phyloP scores from a whole-genome alignment of 2,329 filamentous ascomycete genomes.

The Cladorrhinum sp. region DNA sequence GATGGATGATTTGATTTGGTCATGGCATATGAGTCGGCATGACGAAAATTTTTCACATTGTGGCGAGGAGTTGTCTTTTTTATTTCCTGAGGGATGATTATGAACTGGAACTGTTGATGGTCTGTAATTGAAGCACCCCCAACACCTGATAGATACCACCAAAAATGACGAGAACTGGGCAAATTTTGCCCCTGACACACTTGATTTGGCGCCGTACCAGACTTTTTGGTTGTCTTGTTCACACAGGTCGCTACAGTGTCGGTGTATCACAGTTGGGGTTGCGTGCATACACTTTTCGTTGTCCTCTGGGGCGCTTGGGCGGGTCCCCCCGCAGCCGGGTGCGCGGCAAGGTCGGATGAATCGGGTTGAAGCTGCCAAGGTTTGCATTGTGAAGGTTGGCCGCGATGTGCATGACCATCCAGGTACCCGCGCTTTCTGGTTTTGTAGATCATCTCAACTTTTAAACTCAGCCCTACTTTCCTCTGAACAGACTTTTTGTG shows the following conservation, averaged over 20 bases:
- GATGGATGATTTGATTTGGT: constrained; percentile 4
- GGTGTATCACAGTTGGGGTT: constrained; percentile 18
- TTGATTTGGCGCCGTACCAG: not conserved
- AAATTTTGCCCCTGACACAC: constrained; percentile 8
- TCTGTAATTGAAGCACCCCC: constrained; percentile 17
- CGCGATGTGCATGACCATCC: not conserved
- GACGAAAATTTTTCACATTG: constrained; percentile 6
- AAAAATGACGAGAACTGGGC: constrained; percentile 19
- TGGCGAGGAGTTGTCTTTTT: constrained; percentile 5
- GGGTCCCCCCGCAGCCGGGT: not conserved
- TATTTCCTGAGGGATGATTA: not conserved
- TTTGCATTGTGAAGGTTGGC: not conserved
- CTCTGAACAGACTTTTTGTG: not conserved
- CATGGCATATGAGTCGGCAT: constrained; percentile 10
- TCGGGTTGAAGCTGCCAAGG: not conserved
- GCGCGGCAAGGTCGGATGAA: not conserved
- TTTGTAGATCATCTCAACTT: not conserved
- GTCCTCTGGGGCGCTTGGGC: constrained; percentile 18
- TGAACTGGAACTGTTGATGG: constrained; percentile 3
- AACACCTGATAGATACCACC: constrained; percentile 26
- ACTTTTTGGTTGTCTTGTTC: not conserved
- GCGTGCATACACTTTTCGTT: constrained; percentile 16
- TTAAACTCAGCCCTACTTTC: not conserved
- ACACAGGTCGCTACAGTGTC: constrained; percentile 2
- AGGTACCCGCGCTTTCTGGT: not conserved